These are phyloP conservation scores for Mariannaea sp. DNA, from an alignment of 2,329 filamentous ascomycete genomes.

Conservation along the genomic window DNA sequence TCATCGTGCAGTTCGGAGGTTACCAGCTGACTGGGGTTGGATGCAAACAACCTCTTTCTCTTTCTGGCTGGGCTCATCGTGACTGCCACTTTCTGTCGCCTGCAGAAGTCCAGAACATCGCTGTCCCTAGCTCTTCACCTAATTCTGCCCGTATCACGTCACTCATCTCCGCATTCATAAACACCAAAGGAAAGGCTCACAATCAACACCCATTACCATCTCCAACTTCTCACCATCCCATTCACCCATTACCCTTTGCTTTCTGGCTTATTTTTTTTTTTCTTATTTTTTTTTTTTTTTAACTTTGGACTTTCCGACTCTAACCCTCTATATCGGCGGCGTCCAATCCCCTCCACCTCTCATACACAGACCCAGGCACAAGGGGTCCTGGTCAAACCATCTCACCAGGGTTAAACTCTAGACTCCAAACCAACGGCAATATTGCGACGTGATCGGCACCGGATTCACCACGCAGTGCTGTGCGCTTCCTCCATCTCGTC, in stretches of 20 bases:
- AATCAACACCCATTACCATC: background rate
- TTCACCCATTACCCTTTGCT: background rate
- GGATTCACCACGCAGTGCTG: conserved; percentile 1
- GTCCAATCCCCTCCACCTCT: conserved; percentile 6
- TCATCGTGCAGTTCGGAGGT: conserved; percentile 11
- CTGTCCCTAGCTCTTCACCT: background rate
- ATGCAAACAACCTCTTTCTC: conserved; percentile 27
- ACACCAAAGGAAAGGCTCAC: conserved; percentile 5
- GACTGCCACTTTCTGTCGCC: conserved; percentile 8
- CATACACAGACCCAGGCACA: conserved; percentile 14
- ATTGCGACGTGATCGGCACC: conserved; percentile 5
- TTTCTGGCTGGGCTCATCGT: conserved; percentile 10
- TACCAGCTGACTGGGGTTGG: conserved; percentile 28
- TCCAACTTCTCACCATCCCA: background rate
- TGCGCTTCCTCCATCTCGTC: no score
- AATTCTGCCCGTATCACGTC: background rate
- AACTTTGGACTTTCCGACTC: no score
- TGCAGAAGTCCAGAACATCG: conserved; percentile 2
- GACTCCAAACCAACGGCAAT: conserved; percentile 5
- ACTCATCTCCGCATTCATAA: background rate
- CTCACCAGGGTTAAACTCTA: conserved; percentile 18
- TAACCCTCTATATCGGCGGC: conserved; percentile 1
- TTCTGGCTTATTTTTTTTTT: no score
- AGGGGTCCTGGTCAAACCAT: conserved; percentile 14
- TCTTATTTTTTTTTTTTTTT: no score